Evolutionary conservation across 495 filamentous ascomycete species (phyloP).

Genomic region (Platismatia glauca): DNA sequence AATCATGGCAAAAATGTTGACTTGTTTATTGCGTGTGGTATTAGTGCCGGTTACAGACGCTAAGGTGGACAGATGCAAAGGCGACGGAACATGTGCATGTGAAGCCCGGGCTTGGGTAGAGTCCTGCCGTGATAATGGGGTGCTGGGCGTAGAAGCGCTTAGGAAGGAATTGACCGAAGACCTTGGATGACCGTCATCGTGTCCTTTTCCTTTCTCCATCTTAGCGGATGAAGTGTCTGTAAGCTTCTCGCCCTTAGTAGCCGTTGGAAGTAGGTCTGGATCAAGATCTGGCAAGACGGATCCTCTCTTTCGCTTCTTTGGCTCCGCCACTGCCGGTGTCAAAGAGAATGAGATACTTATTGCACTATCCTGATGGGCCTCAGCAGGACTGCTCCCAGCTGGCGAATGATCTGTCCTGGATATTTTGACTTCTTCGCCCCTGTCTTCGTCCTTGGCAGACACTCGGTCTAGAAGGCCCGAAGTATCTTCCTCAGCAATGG

Average conservation of each 20-base stretch:
- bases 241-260: neutral
- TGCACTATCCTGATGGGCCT: neutral
- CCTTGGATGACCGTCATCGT: neutral
- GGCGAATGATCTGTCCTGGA: neutral
- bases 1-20: conserved; percentile 24
- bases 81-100: neutral
- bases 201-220: neutral
- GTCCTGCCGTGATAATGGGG: neutral
- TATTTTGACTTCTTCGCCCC: neutral
- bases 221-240: neutral
- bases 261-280: neutral
- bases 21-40: conserved; percentile 14
- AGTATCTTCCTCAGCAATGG: neutral
- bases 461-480: neutral
- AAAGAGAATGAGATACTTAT: neutral
- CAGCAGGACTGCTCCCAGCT: neutral
- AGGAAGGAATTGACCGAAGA: neutral
- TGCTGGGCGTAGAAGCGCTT: neutral
- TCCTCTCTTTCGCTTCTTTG: neutral
- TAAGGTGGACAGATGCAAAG: conserved; percentile 17
- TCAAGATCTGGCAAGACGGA: neutral
- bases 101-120: neutral
- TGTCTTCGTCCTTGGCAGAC: neutral
- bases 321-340: neutral
- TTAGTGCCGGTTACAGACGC: conserved; percentile 17